Evolutionary conservation across 2,329 filamentous ascomycete genomes (phyloP), one percentile per base, ranked within the genome.

Genomic region (Helicocarpus griseus): DNA sequence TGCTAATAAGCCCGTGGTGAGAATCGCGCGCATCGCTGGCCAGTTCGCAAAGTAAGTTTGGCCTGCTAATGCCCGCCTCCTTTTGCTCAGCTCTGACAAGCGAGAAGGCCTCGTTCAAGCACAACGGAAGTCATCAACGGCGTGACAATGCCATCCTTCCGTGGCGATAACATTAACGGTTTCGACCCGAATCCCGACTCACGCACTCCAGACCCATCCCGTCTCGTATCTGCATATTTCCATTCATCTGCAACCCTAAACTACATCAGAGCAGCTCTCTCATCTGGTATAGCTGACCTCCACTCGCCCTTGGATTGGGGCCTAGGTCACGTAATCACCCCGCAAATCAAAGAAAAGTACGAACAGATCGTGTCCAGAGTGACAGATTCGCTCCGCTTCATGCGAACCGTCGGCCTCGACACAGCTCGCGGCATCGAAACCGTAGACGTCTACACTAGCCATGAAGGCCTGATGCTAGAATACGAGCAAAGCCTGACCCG

Each of bases 291-390:
- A 56, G 93, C 93, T 5, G 93, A 98, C 66, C 77, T 98, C 44
- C 90, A 96, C 71, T 86, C 87, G 19, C 93, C 93, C 0, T 77
- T 98, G 28, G 89, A 97, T 75, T 98, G 93, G 93, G 86, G 85
- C 14, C 79, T 98, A 1, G 91, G 90, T 41, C 91, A 97, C 64
- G 89, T 97, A 36, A 82, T 83, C 59, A 89, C 95, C 61, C 84
- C 87, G 0, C 79, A 79, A 28, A 79, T 97, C 54, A 90, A 93
- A 70, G 77, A 82, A 44, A 90, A 93, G 70, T 98, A 98, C 75
- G 81, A 85, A 40, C 74, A 78, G 44, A 95, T 95, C 51, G 90
- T 96, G 19, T 77, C 77, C 54, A 89, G 88, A 56, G 89, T 98
- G 61, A 88, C 86, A 48, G 90, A 96, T 64, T 91, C 89, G 48